These are phyloP conservation scores for Dillenia turbinata DNA, from an alignment of 164 flowering plant genomes.

Conservation along the genomic window DNA sequence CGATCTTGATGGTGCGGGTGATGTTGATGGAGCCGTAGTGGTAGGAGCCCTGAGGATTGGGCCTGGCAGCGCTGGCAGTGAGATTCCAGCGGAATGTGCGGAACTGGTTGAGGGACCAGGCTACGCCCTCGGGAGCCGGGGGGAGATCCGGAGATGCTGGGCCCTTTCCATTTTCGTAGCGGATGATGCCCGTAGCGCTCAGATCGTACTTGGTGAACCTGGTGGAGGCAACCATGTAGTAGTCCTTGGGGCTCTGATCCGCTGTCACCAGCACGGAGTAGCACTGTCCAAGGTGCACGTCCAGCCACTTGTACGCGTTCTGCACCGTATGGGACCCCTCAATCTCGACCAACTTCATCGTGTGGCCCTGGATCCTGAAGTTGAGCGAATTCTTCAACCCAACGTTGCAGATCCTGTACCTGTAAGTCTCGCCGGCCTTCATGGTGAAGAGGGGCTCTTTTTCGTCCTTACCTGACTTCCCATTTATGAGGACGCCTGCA, in stretches of 20 bases:
- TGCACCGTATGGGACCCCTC: conserved; percentile 57
- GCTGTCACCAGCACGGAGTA: conserved; percentile 37
- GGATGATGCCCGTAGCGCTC: conserved; percentile 26
- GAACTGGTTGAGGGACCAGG: conserved; percentile 43
- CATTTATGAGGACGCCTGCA: conserved; percentile 37
- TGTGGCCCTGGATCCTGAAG: conserved; percentile 41
- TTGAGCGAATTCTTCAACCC: conserved; percentile 44
- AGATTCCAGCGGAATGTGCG: conserved; percentile 43
- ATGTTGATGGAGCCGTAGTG: conserved; percentile 41
- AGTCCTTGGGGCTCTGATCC: conserved; percentile 31
- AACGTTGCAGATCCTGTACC: conserved; percentile 41
- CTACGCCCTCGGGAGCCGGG: conserved; percentile 28
- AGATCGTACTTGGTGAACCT: conserved; percentile 34
- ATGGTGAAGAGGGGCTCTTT: conserved; percentile 27
- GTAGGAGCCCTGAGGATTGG: conserved; percentile 49
- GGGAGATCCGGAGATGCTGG: conserved; percentile 28
- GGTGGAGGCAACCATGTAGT: conserved; percentile 39
- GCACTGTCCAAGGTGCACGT: conserved; percentile 49
- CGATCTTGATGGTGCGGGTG: conserved; percentile 39
- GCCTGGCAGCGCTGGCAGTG: conserved; percentile 43
- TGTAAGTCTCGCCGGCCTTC: conserved; percentile 40
- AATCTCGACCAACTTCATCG: conserved; percentile 40
- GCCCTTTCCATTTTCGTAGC: conserved; percentile 21
- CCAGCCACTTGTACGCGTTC: conserved; percentile 36
- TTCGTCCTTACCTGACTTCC: conserved; percentile 18